Conservation (phyloP, 139 green algal genomes). For the Marvania coccoides region DNA sequence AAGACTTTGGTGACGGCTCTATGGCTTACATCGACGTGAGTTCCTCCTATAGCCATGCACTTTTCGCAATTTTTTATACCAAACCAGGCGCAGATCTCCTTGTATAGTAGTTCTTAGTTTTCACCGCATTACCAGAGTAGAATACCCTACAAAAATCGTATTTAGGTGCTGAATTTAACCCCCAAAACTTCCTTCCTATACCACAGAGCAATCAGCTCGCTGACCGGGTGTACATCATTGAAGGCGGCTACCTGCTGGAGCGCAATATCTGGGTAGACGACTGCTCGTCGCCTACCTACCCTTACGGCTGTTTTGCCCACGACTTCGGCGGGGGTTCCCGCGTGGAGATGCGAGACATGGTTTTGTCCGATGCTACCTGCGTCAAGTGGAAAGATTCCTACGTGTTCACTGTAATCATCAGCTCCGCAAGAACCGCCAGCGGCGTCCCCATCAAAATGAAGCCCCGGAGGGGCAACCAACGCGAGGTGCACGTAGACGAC, state of each 20-base stretch:
- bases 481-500: not conserved
- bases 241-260: not conserved
- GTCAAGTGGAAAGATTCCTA: not conserved
- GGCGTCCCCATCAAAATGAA: not conserved
- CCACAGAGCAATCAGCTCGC: not conserved
- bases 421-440: not conserved
- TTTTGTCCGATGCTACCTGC: not conserved
- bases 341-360: not conserved
- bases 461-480: not conserved
- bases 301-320: not conserved
- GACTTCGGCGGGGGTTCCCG: not conserved
- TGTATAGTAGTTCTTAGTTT: too few species aligned
- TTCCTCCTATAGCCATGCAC: too few species aligned
- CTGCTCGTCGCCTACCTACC: not conserved
- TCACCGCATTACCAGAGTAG: too few species aligned
- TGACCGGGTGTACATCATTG: not conserved
- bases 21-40: not conserved
- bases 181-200: too few species aligned
- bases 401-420: not conserved
- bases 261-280: not conserved
- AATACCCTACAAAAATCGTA: too few species aligned
- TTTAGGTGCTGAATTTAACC: too few species aligned
- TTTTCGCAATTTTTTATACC: too few species aligned
- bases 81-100: too few species aligned
- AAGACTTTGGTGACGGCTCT: not conserved